These are phyloP conservation scores for Emergomyces orientalis DNA, from an alignment of 2,329 filamentous ascomycete species.

Conservation along the genomic window DNA sequence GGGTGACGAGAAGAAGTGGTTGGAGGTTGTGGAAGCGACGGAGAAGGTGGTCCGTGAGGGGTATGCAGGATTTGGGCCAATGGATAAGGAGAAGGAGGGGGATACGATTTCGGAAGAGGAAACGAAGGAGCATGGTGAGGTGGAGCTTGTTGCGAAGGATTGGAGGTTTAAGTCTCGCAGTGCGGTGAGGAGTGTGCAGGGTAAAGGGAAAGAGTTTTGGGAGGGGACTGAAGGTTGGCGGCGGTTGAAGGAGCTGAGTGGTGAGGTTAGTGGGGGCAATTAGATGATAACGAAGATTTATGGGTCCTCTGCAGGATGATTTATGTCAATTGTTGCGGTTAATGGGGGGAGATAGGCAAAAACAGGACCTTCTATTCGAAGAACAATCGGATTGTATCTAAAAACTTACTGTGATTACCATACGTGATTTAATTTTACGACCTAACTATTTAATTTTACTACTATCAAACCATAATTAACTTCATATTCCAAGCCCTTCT, in stretches of 20 bases:
- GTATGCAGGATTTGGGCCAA: slow-evolving; percentile 67
- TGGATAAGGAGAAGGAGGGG: slow-evolving; percentile 46
- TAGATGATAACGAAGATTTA: not conserved
- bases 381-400: not conserved
- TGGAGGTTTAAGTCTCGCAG: slow-evolving; percentile 87
- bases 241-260: slow-evolving; percentile 30
- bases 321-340: not conserved
- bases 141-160: slow-evolving; percentile 59
- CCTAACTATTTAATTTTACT: too few species aligned
- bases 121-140: slow-evolving; percentile 32
- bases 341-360: not conserved
- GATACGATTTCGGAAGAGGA: slow-evolving; percentile 29
- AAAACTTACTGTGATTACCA: not conserved
- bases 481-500: too few species aligned
- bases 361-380: not conserved
- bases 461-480: too few species aligned
- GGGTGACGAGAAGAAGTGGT: slow-evolving; percentile 58
- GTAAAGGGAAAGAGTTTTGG: slow-evolving; percentile 72
- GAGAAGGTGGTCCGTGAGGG: slow-evolving; percentile 65
- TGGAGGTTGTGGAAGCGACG: slow-evolving; percentile 65
- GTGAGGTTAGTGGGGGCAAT: slow-evolving; percentile 27
- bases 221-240: slow-evolving; percentile 52
- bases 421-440: too few species aligned
- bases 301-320: not conserved
- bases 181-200: slow-evolving; percentile 73